phyloP scores from a whole-genome alignment of 2,329 filamentous ascomycete genomes.

The Biscogniauxia sp. region DNA sequence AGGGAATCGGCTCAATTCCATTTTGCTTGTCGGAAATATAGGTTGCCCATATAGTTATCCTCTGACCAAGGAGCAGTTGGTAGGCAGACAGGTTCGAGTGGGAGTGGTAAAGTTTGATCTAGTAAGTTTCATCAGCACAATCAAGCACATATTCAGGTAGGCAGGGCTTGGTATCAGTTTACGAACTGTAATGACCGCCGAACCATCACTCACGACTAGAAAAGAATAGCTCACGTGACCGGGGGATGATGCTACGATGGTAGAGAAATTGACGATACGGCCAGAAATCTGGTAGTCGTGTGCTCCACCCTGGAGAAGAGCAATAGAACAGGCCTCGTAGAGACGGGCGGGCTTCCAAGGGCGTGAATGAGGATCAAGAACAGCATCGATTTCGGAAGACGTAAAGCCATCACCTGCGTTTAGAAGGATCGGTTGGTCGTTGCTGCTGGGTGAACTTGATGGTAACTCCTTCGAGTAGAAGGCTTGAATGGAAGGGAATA shows the following conservation, averaged over 20 bases:
- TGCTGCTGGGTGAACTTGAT: background rate
- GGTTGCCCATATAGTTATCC: slow-evolving; percentile 56
- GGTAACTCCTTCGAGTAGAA: slow-evolving; percentile 33
- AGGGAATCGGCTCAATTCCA: slow-evolving; percentile 30
- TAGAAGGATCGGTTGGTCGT: slow-evolving; percentile 8
- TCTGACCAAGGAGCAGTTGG: slow-evolving; percentile 47
- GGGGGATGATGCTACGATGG: slow-evolving; percentile 25
- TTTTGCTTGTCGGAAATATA: slow-evolving; percentile 50
- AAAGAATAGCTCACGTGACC: slow-evolving; percentile 46
- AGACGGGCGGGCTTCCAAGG: slow-evolving; percentile 41
- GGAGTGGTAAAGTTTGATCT: slow-evolving; percentile 54
- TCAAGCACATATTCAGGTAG: background rate
- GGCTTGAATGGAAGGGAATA: slow-evolving; percentile 34
- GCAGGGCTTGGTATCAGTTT: background rate
- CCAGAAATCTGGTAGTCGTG: slow-evolving; percentile 51
- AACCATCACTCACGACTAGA: slow-evolving; percentile 55
- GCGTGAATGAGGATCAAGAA: slow-evolving; percentile 36
- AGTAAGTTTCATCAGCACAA: slow-evolving; percentile 1
- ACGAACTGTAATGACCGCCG: slow-evolving; percentile 50
- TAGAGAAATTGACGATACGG: slow-evolving; percentile 54
- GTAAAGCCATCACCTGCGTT: slow-evolving; percentile 53
- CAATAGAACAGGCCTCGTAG: slow-evolving; percentile 48
- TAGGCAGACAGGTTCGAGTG: slow-evolving; percentile 41
- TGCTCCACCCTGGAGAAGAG: slow-evolving; percentile 47
- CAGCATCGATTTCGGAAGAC: slow-evolving; percentile 40